Conservation (phyloP, 441 rosid species). For the Jatropha podagrica region DNA sequence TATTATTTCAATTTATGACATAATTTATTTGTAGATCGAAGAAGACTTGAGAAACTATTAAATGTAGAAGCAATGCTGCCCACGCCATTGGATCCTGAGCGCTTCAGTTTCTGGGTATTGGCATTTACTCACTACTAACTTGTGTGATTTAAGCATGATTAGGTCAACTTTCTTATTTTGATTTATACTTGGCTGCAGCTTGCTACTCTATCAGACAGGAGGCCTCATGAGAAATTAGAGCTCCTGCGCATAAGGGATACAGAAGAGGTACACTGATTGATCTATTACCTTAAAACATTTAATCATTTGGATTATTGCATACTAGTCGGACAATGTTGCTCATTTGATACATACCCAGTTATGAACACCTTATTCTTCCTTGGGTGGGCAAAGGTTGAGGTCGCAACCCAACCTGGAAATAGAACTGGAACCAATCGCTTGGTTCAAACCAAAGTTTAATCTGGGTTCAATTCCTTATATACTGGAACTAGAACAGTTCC, state of each 20-base stretch:
- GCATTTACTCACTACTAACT: not conserved
- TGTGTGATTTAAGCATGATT: not conserved
- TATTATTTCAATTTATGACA: not conserved
- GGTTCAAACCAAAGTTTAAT: too few species aligned
- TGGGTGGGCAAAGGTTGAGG: too few species aligned
- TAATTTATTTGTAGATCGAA: slow-evolving; percentile 49
- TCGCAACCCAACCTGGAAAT: too few species aligned
- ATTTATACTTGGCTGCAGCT: slow-evolving; percentile 51
- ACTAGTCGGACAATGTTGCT: not conserved
- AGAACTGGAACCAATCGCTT: too few species aligned
- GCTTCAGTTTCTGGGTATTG: slow-evolving; percentile 93
- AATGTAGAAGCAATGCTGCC: slow-evolving; percentile 86
- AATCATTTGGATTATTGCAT: not conserved
- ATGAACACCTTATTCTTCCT: not conserved
- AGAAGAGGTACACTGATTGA: slow-evolving; percentile 56
- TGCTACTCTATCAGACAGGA: slow-evolving; percentile 66
- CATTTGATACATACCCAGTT: not conserved
- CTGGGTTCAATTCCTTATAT: too few species aligned
- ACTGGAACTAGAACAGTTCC: too few species aligned
- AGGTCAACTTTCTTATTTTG: slow-evolving; percentile 8
- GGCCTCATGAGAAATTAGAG: slow-evolving; percentile 82
- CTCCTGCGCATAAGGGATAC: slow-evolving; percentile 77
- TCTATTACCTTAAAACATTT: not conserved
- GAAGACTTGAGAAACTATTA: slow-evolving; percentile 60
- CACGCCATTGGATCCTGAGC: slow-evolving; percentile 72